Conservation (phyloP, 164 flowering plant genomes). For the Berberis vulgaris region DNA sequence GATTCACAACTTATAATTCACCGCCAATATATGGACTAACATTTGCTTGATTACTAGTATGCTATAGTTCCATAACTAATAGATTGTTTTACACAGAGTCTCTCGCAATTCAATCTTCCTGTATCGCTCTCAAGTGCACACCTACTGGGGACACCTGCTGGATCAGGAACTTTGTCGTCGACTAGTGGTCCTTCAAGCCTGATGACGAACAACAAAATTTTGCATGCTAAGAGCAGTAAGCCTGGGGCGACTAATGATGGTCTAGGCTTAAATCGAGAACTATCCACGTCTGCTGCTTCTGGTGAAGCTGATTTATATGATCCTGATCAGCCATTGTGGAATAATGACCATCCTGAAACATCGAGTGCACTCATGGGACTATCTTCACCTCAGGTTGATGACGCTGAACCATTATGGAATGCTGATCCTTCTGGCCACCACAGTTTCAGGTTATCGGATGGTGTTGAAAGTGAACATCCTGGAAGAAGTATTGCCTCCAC, state of each 20-base stretch:
- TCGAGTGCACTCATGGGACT: slow-evolving; percentile 33
- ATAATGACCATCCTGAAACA: slow-evolving; percentile 46
- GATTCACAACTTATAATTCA: too few species aligned
- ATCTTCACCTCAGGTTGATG: slow-evolving; percentile 42
- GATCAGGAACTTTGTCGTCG: slow-evolving; percentile 42
- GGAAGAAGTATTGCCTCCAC: slow-evolving; percentile 24
- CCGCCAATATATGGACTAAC: too few species aligned
- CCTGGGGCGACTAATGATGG: slow-evolving; percentile 36
- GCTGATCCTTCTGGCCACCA: slow-evolving; percentile 32
- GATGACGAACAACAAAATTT: slow-evolving; percentile 28
- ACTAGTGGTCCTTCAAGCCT: slow-evolving; percentile 35
- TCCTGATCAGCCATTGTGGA: slow-evolving; percentile 96
- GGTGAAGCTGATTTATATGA: slow-evolving; percentile 79
- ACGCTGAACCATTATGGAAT: slow-evolving; percentile 33
- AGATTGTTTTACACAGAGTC: slow-evolving; percentile 44
- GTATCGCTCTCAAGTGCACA: slow-evolving; percentile 71
- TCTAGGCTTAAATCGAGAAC: slow-evolving; percentile 28
- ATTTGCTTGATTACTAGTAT: too few species aligned
- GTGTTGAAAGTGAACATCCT: slow-evolving; percentile 25
- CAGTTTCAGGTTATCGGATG: slow-evolving; percentile 20
- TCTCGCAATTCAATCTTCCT: slow-evolving; percentile 93
- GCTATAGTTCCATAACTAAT: too few species aligned
- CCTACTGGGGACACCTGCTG: slow-evolving; percentile 39
- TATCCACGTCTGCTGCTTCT: slow-evolving; percentile 25
- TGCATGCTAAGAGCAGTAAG: slow-evolving; percentile 37